These are phyloP conservation scores for Ophiocordyceps robertsii DNA, from an alignment of 2,329 filamentous ascomycete species.

Conservation along the genomic window DNA sequence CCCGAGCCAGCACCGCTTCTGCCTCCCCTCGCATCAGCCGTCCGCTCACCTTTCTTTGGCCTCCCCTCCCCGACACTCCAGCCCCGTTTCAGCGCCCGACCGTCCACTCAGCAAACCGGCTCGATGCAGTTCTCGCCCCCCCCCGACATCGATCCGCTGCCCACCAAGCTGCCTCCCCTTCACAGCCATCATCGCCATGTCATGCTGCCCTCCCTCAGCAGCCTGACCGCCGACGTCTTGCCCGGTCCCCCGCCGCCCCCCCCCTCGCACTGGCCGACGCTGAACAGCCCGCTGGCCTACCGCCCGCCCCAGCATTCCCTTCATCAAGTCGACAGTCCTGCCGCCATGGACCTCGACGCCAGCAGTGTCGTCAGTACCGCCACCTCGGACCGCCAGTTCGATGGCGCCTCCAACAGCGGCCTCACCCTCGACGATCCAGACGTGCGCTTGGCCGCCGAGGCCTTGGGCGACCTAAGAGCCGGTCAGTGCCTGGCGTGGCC, in stretches of 20 bases:
- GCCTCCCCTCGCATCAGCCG: too few species aligned
- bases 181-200: conserved; percentile 13
- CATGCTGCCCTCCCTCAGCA: conserved; percentile 22
- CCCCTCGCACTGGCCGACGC: conserved; percentile 29
- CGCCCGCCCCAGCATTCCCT: conserved; percentile 11
- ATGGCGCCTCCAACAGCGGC: conserved; percentile 31
- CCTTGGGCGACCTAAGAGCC: conserved; percentile 59
- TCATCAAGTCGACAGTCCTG: conserved; percentile 29
- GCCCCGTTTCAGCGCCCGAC: background rate
- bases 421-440: conserved; percentile 52
- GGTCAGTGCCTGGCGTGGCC: conserved; percentile 32
- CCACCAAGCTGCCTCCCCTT: conserved; percentile 12
- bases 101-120: conserved; percentile 2
- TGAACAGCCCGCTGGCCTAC: conserved; percentile 35
- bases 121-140: conserved; percentile 12
- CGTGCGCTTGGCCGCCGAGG: conserved; percentile 59
- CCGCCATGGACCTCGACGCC: conserved; percentile 34
- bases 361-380: conserved; percentile 26
- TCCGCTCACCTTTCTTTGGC: background rate
- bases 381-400: conserved; percentile 31
- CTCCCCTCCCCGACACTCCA: background rate
- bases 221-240: conserved; percentile 15
- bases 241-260: conserved; percentile 9
- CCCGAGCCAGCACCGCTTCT: too few species aligned
- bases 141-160: conserved; percentile 12